Evolutionary conservation across 2,329 filamentous ascomycete genomes (phyloP), one percentile per base, ranked within the genome.

Genomic region (Zalaria sp.): DNA sequence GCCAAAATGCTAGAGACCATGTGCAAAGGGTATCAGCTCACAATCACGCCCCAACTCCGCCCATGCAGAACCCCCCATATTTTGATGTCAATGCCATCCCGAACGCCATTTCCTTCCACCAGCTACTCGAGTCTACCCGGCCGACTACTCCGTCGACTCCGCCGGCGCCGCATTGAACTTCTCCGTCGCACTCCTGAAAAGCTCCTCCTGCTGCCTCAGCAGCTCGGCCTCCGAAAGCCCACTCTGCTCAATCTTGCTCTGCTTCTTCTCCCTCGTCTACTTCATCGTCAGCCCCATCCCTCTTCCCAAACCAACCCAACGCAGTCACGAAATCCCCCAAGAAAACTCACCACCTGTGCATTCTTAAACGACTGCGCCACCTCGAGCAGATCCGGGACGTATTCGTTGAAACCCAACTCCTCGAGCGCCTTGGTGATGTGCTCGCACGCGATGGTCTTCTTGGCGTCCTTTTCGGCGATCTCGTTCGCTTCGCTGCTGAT

Each of bases 401-500:
- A 98, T 53, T 94, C 87, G 6, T 79, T 74, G 60, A 96, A 98
- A 2, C 89, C 91, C 18, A 98, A 75, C 54, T 93, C 84, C 53
- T 89, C 83, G 35, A 98, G 73, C 1, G 91, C 91, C 57, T 89
- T 89, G 57, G 89, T 93, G 54, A 98, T 93, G 66, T 98, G 91
- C 56, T 98, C 91, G 61, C 86, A 93, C 8, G 89, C 89, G 53
- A 98, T 98, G 3, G 91, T 98, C 73, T 98, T 98, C 70, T 98
- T 98, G 39, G 88, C 86, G 57, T 98, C 91, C 63, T 94, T 94
- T 61, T 98, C 91, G 8, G 88, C 93, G 49, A 98, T 98, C 55
- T 98, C 91, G 63, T 98, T 98, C 47, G 91, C 91, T 67, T 98
- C 89, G 38, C 86, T 93, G n/a, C 88, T 95, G 53, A 98, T 83